phyloP scores from a whole-genome alignment of 768 basidiomycete genomes.

The Russula virescens region DNA sequence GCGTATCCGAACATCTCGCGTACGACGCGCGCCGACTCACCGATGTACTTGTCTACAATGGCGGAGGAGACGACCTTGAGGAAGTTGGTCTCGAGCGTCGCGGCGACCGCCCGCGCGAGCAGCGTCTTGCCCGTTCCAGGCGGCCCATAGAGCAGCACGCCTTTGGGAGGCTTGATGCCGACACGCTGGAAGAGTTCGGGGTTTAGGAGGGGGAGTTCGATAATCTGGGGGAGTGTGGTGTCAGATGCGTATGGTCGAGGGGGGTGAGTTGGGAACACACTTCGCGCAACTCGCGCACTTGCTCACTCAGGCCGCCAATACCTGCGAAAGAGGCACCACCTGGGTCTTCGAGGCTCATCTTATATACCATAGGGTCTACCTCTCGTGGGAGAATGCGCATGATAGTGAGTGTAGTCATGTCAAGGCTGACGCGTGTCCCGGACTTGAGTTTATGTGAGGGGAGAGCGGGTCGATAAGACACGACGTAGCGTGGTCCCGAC shows the following conservation, averaged over 20 bases:
- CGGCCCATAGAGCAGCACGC: conserved; percentile 92
- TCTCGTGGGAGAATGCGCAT: conserved; percentile 98
- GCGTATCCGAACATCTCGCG: conserved; percentile 99
- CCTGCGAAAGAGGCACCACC: conserved; percentile 94
- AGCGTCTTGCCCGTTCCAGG: conserved; percentile 97
- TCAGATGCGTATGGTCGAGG: neutral
- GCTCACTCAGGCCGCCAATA: conserved; percentile 92
- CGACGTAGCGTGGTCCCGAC: conserved; percentile 96
- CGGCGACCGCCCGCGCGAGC: conserved; percentile 92
- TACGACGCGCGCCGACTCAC: conserved; percentile 92
- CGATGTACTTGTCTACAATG: conserved; percentile 97
- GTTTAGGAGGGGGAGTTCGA: conserved; percentile 89
- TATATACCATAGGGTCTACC: conserved; percentile 97
- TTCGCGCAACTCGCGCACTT: conserved; percentile 95
- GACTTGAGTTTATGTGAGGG: conserved; percentile 89
- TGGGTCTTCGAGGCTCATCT: conserved; percentile 98
- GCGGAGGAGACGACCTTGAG: conserved; percentile 98
- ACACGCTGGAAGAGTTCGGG: conserved; percentile 95
- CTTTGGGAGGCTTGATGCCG: conserved; percentile 94
- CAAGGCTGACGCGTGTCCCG: conserved; percentile 92
- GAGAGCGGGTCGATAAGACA: conserved; percentile 90
- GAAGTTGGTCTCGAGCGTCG: conserved; percentile 92
- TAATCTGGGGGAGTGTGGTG: conserved; percentile 52
- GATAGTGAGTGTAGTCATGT: conserved; percentile 98
- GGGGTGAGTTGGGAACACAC: conserved; percentile 36